Evolutionary conservation across 176 grass and related monocot species (phyloP).

Genomic region (Ananas comosus): DNA sequence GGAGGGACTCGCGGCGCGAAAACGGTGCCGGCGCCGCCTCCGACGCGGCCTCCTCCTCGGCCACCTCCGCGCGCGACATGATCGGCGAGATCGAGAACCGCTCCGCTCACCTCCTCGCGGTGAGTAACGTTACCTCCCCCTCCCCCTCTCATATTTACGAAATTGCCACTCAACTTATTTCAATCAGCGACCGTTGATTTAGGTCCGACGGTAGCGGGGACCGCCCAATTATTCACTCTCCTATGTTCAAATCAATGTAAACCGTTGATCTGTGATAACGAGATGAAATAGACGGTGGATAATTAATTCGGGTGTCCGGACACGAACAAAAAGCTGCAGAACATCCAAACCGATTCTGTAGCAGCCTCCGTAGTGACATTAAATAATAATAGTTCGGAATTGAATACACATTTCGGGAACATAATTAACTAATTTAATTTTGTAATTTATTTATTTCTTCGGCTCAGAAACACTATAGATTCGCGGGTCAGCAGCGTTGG

Average conservation of each 20-base stretch:
- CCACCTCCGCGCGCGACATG: constrained; percentile 64
- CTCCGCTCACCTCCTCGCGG: constrained; percentile 90
- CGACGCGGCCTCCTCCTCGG: constrained; percentile 10
- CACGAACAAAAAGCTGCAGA: neutral
- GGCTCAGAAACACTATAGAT: neutral
- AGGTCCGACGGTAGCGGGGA: too few relatives aligned
- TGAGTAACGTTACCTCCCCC: constrained; percentile 17
- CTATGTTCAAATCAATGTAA: too few relatives aligned
- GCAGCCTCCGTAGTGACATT: neutral
- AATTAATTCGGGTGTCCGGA: neutral
- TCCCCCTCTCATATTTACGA: neutral
- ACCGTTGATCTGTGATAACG: neutral
- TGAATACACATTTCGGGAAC: neutral
- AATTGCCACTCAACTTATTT: neutral
- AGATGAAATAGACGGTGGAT: too few relatives aligned
- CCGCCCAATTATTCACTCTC: too few relatives aligned
- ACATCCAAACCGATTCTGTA: neutral
- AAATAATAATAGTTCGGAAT: neutral
- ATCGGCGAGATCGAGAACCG: constrained; percentile 99
- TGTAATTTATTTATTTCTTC: neutral
- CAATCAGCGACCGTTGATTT: too few relatives aligned
- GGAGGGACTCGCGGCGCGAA: constrained; percentile 67
- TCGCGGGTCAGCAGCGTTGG: neutral
- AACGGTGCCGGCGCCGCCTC: constrained; percentile 2
- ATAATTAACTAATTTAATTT: neutral